Conservation (phyloP, 2,329 filamentous ascomycete genomes). For the Penicillium sp. region DNA sequence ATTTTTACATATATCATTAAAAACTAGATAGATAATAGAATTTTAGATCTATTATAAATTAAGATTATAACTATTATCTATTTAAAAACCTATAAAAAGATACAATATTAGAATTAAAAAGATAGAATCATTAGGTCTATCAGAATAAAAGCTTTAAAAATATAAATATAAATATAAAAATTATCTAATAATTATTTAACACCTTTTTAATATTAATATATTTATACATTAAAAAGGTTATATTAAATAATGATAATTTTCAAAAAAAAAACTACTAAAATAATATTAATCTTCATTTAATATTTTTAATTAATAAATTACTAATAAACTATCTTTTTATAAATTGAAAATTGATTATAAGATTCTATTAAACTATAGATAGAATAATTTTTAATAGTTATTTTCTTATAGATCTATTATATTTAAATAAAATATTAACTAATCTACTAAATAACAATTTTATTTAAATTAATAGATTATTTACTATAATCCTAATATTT, state of each 20-base stretch:
- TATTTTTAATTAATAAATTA: too few relatives aligned
- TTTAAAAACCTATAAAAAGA: slow-evolving; percentile 13
- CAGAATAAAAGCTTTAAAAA: too few relatives aligned
- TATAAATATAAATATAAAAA: slow-evolving; percentile 39
- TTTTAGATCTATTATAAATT: too few relatives aligned
- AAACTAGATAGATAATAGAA: neutral
- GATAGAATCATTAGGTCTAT: slow-evolving; percentile 3
- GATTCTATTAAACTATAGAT: too few relatives aligned
- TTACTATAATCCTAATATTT: neutral
- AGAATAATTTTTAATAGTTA: neutral
- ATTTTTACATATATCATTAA: slow-evolving; percentile 2
- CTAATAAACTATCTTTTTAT: too few relatives aligned
- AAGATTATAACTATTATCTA: too few relatives aligned
- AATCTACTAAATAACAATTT: slow-evolving; percentile 1
- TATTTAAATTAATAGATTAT: slow-evolving; percentile 1
- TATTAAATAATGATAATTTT: too few relatives aligned
- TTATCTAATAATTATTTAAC: slow-evolving; percentile 7
- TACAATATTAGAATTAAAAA: slow-evolving; percentile 10
- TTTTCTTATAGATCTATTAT: neutral
- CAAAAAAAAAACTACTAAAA: too few relatives aligned
- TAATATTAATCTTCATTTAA: too few relatives aligned
- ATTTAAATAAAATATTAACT: neutral
- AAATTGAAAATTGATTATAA: too few relatives aligned
- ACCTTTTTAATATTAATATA: slow-evolving; percentile 4
- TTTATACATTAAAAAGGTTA: too few relatives aligned